phyloP scores from a whole-genome alignment of 108 stramenopile genomes.

The Aurantiochytrium sp. region DNA sequence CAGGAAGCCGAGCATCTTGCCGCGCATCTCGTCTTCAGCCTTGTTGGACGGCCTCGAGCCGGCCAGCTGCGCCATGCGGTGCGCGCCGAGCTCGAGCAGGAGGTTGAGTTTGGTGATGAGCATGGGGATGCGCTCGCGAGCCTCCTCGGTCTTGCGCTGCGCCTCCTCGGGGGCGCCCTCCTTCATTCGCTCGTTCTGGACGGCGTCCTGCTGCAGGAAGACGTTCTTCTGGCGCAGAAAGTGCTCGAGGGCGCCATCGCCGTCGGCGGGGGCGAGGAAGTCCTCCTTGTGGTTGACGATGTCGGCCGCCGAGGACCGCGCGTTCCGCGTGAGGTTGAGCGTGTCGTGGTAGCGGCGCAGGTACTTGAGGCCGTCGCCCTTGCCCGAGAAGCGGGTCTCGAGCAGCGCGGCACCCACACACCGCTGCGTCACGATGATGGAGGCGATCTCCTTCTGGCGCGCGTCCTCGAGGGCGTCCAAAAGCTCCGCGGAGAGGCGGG shows the following conservation, averaged over 20 bases:
- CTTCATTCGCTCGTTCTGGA: not conserved
- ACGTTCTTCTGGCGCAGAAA: not conserved
- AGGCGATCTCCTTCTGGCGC: not conserved
- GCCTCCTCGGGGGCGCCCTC: not conserved
- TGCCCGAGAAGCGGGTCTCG: not conserved
- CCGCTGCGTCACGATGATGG: not conserved
- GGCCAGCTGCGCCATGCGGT: not conserved
- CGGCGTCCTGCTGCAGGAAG: not conserved
- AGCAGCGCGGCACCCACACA: not conserved
- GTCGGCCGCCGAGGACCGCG: not conserved
- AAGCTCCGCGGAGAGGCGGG: not conserved
- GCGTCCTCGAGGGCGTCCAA: not conserved
- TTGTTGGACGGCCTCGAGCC: not conserved
- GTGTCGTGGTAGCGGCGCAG: not conserved
- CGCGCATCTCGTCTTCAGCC: not conserved
- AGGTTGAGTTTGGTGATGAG: not conserved
- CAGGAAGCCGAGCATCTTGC: not conserved
- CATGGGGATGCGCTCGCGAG: not conserved
- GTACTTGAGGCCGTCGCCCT: not conserved
- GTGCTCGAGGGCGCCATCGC: not conserved
- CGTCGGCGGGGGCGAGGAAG: not conserved
- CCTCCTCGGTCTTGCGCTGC: not conserved
- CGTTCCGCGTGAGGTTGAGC: not conserved
- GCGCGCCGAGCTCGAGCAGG: not conserved
- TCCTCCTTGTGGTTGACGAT: not conserved